A percentile compares a stretch with the other conserved stretches of the same genome.
Conservation (phyloP, 2,329 filamentous ascomycete species). For the Bipolaris oryzae region DNA sequence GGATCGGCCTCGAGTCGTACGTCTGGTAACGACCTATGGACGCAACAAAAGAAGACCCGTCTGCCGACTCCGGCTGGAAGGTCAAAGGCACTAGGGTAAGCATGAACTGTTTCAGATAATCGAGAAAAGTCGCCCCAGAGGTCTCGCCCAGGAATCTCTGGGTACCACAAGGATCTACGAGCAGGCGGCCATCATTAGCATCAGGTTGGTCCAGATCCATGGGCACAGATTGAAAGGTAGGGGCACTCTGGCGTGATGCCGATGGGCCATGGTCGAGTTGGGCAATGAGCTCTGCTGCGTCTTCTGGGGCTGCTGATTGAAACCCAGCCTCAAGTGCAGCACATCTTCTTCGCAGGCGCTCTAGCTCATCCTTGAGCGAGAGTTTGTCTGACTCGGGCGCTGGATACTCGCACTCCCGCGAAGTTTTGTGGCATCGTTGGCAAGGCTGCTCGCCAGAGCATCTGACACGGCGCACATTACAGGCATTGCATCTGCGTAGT, state of each 20-base stretch:
- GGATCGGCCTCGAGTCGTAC: conserved; percentile 35
- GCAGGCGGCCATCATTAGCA: conserved; percentile 24
- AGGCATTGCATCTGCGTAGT: conserved; percentile 31
- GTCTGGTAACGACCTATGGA: conserved; percentile 37
- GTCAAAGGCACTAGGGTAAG: conserved; percentile 27
- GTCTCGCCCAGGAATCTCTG: conserved; percentile 32
- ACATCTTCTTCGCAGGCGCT: conserved; percentile 31
- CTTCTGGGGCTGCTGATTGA: conserved; percentile 21
- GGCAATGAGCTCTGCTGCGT: conserved; percentile 21
- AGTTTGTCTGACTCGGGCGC: conserved; percentile 26
- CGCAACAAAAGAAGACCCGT: conserved; percentile 28
- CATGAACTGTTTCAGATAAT: conserved; percentile 36
- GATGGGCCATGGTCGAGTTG: conserved; percentile 17
- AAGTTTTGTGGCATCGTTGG: conserved; percentile 24
- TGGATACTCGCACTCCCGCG: conserved; percentile 33
- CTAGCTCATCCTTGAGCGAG: conserved; percentile 28
- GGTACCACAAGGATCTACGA: conserved; percentile 26
- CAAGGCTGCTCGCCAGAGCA: conserved; percentile 38
- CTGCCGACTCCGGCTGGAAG: conserved; percentile 20
- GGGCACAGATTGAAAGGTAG: conserved; percentile 14
- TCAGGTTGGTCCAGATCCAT: conserved; percentile 12
- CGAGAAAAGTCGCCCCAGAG: conserved; percentile 36
- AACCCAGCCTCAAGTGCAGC: conserved; percentile 26
- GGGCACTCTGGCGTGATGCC: conserved; percentile 10
- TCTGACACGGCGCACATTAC: conserved; percentile 33